Base-by-base conservation (phyloP, 805 yeast species). In the Yamadazyma ubonensis region DNA sequence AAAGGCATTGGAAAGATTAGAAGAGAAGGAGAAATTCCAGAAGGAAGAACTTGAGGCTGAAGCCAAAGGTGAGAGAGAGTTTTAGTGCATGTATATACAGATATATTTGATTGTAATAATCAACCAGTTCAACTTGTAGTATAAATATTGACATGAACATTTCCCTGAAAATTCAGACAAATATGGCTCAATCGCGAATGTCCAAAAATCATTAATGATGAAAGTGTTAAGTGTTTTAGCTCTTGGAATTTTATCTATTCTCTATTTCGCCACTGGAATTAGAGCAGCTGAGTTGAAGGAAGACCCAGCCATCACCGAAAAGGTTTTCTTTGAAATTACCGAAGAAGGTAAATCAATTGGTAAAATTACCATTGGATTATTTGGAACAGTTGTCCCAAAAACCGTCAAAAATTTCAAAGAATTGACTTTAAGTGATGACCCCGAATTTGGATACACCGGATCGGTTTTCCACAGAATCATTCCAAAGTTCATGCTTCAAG, bases 361-460 rank as follows among this genome's bases (percentile, higher is more conserved):
- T 36, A 78, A 95, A 60, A 74, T 91, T 49, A 86, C 83, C 44
- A 71, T 91, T 60, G 98, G 97, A 9, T 74, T 91, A 38, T 91
- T 82, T 58, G 97, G 96, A 36, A 77, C 81, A 61, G 85, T 83
- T 55, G 93, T 85, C 53, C 97, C 97, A 71, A 90, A 88, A 79
- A 90, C 97, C 49, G 83, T 95, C 52, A 95, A 86, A 71, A 90
- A 90, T 78, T 90, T 90, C 85, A 83, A 96, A 71, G 96, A 95
- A 48, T 77, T 90, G 59, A 75, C 84, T 66, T 89, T 82, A 44
- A 78, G 73, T 38, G 70, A 63, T 50, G 66, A 68, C 57, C 48
- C 51, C 20, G 71, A 70, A 12, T 69, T 65, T 49, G 74, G 74
- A 22, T 70, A 68, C 60, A 67, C 65, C 45, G 62, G 59, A 37